A percentile compares a stretch with the other conserved stretches of the same genome.
These are phyloP conservation scores for Gossypium longicalyx DNA, from an alignment of 345 rosid genomes.

Conservation along the genomic window DNA sequence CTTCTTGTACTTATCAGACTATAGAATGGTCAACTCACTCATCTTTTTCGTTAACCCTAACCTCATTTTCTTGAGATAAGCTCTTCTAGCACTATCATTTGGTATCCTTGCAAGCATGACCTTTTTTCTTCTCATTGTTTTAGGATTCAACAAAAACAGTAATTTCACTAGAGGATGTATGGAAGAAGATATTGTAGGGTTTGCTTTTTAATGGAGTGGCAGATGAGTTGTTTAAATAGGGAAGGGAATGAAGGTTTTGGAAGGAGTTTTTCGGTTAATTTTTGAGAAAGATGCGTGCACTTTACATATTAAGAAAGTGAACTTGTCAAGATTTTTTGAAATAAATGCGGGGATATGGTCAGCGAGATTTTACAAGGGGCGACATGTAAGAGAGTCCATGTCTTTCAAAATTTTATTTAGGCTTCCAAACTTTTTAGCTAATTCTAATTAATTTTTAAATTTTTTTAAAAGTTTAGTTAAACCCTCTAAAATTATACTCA, in stretches of 20 bases:
- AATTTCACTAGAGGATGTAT: neutral
- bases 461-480: too few species aligned
- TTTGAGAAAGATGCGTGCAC: neutral
- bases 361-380: neutral
- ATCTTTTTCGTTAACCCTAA: slow-evolving; percentile 43
- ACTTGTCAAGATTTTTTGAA: neutral
- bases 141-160: neutral
- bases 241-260: neutral
- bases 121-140: slow-evolving; percentile 48
- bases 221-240: neutral
- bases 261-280: neutral
- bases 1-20: slow-evolving; percentile 19
- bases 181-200: neutral
- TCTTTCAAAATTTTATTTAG: too few species aligned
- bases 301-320: slow-evolving; percentile 14
- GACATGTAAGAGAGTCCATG: too few species aligned
- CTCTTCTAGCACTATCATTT: slow-evolving; percentile 37
- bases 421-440: too few species aligned
- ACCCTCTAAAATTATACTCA: too few species aligned
- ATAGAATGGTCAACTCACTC: slow-evolving; percentile 35
- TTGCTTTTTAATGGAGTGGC: neutral
- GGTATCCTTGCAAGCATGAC: slow-evolving; percentile 37
- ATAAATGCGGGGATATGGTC: neutral
- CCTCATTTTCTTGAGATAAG: slow-evolving; percentile 42
- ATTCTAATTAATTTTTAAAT: too few species aligned